Percentiles rank a stretch among this genome's conserved stretches.
These are phyloP conservation scores for Phaffia tasmanica DNA, from an alignment of 768 basidiomycete species.

Conservation along the genomic window DNA sequence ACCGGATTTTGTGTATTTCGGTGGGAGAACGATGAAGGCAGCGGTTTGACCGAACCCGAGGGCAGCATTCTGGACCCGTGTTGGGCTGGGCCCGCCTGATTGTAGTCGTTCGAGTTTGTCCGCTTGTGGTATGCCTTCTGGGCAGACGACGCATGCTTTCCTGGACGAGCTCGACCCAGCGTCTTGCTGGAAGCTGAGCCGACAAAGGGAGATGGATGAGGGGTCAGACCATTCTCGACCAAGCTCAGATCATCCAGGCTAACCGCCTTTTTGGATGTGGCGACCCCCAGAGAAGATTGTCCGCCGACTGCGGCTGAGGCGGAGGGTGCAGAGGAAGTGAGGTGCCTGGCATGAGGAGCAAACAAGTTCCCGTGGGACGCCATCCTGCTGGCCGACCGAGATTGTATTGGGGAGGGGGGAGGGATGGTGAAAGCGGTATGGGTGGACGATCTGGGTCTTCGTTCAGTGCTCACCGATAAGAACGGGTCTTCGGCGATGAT, in stretches of 20 bases:
- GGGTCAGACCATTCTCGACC: not conserved
- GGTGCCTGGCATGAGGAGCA: not conserved
- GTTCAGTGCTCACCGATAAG: not conserved
- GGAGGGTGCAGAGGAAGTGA: not conserved
- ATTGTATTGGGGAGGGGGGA: not conserved
- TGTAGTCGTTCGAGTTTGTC: constrained; percentile 11
- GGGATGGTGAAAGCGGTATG: not conserved
- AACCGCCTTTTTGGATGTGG: constrained; percentile 20
- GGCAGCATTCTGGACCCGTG: not conserved
- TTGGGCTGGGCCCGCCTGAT: not conserved
- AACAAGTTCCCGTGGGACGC: not conserved
- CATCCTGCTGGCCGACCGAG: not conserved
- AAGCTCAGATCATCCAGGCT: constrained; percentile 22
- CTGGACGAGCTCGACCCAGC: constrained; percentile 8
- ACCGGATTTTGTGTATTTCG: constrained; percentile 2
- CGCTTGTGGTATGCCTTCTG: constrained; percentile 2
- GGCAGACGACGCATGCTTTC: not conserved
- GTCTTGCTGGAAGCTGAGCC: constrained; percentile 3
- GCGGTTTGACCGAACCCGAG: constrained; percentile 6
- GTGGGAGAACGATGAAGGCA: constrained; percentile 14
- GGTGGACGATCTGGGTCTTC: constrained; percentile 18
- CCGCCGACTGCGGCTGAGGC: not conserved
- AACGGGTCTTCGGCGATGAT: constrained; percentile 8
- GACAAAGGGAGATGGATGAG: not conserved
- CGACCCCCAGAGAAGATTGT: constrained; percentile 6